These are phyloP conservation scores for Exophiala alcalophila DNA, from an alignment of 2,329 filamentous ascomycete genomes.

Conservation along the genomic window DNA sequence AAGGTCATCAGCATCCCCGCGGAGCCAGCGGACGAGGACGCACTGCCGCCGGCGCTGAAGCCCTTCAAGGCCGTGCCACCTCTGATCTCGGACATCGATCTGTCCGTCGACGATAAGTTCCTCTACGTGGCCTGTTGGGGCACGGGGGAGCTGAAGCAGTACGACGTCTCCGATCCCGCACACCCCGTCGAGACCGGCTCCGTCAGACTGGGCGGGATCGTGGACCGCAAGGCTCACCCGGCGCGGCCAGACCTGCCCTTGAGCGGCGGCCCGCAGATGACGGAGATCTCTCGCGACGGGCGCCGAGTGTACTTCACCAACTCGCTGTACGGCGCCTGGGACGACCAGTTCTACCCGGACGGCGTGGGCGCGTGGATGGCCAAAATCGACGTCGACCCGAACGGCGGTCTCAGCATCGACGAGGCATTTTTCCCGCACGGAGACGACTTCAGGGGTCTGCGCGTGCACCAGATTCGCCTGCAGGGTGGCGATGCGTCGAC, in stretches of 20 bases:
- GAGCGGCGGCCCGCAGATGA: slow-evolving; percentile 5
- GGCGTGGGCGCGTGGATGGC: slow-evolving; percentile 7
- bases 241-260: slow-evolving; percentile 8
- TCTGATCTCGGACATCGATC: slow-evolving; percentile 9
- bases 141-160: slow-evolving; percentile 10
- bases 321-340: slow-evolving; percentile 9
- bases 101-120: slow-evolving; percentile 12
- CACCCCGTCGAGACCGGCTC: slow-evolving; percentile 10
- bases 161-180: slow-evolving; percentile 8
- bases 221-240: slow-evolving; percentile 2
- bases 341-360: slow-evolving; percentile 4
- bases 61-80: slow-evolving; percentile 8
- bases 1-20: slow-evolving; percentile 53
- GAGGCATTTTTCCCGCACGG: slow-evolving; percentile 7
- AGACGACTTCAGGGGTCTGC: slow-evolving; percentile 1
- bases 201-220: slow-evolving; percentile 5
- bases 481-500: slow-evolving; percentile 8
- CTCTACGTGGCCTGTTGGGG: slow-evolving; percentile 13
- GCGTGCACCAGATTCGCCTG: slow-evolving; percentile 7
- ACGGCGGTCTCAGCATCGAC: slow-evolving; percentile 4
- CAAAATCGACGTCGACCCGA: slow-evolving; percentile 3
- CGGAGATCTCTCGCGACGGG: slow-evolving; percentile 5
- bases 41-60: slow-evolving; percentile 5
- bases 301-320: slow-evolving; percentile 10
- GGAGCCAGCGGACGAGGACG: slow-evolving; percentile 44